A percentile compares a stretch with the other conserved stretches of the same genome.
Conservation (phyloP, 2,329 filamentous ascomycete genomes). For the Arthrobotrys pseudoclavata region DNA sequence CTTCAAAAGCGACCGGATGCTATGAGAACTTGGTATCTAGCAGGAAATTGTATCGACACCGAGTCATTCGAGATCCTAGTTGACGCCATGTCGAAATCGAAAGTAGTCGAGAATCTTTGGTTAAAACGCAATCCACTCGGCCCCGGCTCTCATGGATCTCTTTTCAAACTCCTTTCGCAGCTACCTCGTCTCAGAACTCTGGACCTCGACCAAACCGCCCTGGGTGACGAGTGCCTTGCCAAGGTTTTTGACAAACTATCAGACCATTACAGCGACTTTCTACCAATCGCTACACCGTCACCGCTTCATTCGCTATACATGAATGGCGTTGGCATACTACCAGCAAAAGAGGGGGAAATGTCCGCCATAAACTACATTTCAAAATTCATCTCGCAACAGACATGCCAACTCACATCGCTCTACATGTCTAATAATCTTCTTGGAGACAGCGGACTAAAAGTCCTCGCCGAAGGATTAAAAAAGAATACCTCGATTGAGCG, state of each 20-base stretch:
- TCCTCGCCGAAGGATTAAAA: constrained; percentile 40
- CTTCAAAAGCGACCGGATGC: constrained; percentile 68
- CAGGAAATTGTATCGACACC: constrained; percentile 71
- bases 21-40: constrained; percentile 72
- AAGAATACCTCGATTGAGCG: constrained; percentile 66
- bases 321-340: constrained; percentile 54
- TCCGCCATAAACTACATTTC: constrained; percentile 52
- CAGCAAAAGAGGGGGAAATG: constrained; percentile 45
- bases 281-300: constrained; percentile 54
- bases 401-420: constrained; percentile 54
- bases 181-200: constrained; percentile 69
- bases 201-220: constrained; percentile 71
- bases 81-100: constrained; percentile 68
- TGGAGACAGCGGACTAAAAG: constrained; percentile 45
- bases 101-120: constrained; percentile 70
- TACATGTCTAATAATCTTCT: constrained; percentile 56
- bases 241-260: constrained; percentile 67
- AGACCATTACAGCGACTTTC: constrained; percentile 65
- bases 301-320: constrained; percentile 52
- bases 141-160: constrained; percentile 65
- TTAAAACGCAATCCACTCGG: constrained; percentile 72
- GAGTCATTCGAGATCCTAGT: constrained; percentile 67
- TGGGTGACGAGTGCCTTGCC: constrained; percentile 69
- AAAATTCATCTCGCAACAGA: constrained; percentile 56
- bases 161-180: constrained; percentile 68